A percentile compares a stretch with the other conserved stretches of the same genome.
phyloP scores from a whole-genome alignment of 2,329 filamentous ascomycete genomes.

The Ampelomyces quisqualis region DNA sequence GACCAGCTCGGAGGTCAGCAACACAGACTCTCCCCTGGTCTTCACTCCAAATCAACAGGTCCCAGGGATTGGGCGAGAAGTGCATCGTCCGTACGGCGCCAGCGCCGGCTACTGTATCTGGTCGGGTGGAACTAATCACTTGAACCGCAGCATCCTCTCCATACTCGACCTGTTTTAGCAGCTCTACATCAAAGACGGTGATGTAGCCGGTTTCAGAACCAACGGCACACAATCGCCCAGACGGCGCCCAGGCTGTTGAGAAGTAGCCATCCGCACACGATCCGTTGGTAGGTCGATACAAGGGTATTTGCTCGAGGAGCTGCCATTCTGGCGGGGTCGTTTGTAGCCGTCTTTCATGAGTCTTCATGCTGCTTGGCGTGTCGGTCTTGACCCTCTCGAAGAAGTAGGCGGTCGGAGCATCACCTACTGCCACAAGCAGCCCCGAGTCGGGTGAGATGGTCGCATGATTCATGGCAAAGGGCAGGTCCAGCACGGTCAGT shows the following conservation, averaged over 20 bases:
- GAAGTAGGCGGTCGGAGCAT: constrained; percentile 83
- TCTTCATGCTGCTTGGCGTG: constrained; percentile 27
- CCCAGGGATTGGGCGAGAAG: constrained; percentile 86
- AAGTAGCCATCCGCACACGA: constrained; percentile 62
- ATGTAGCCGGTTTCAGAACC: constrained; percentile 80
- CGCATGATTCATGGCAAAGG: constrained; percentile 88
- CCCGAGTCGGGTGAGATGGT: constrained; percentile 88
- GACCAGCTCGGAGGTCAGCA: constrained; percentile 68
- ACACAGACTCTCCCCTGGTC: constrained; percentile 75
- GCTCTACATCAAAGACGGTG: constrained; percentile 66
- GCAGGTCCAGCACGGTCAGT: constrained; percentile 70
- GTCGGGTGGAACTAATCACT: constrained; percentile 74
- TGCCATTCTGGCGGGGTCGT: constrained; percentile 43
- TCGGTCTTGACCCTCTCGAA: constrained; percentile 59
- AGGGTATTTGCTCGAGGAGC: constrained; percentile 43
- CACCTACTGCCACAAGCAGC: constrained; percentile 79
- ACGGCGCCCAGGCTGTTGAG: constrained; percentile 73
- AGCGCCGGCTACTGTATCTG: constrained; percentile 58
- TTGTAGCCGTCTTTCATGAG: constrained; percentile 21
- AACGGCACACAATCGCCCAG: constrained; percentile 69
- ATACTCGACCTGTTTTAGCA: constrained; percentile 44
- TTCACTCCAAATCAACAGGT: constrained; percentile 92
- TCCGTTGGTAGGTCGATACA: constrained; percentile 43
- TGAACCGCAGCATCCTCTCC: constrained; percentile 67
- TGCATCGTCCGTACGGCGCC: constrained; percentile 89